Evolutionary conservation across 2,329 filamentous ascomycete genomes (phyloP), one percentile per base, ranked within the genome.

Genomic region (Sporothrix luriei): DNA sequence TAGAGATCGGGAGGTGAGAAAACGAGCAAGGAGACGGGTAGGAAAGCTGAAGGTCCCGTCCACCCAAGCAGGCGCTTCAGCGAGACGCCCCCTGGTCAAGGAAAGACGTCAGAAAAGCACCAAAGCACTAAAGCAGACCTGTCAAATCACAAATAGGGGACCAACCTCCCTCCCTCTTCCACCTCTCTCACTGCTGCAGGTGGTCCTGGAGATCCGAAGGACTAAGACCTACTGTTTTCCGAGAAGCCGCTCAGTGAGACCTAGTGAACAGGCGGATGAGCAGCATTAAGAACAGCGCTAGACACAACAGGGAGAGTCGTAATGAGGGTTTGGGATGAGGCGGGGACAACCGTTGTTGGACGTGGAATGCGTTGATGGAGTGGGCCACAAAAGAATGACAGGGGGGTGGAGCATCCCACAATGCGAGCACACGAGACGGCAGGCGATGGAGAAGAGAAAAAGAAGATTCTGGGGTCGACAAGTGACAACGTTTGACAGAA

Each of bases 281-380:
- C 33, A 33, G 4, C 33, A 33, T 33, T 29, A 29, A 5, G 21
- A 38, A 24, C 33, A 61, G 55, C 55, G 55, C 55, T 61, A 43
- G 43, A 24, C 55, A 43, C 33, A 61, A 61, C 55, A 43, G 3
- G 33, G 55, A 43, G n/a, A 21, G 33, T 61, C 33, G 55, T 61
- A 43, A 16, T 43, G 13, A 43, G 55, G 55, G 43, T 24, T 61
- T n/a, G 55, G 55, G 55, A 61, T 11, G 55, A 43, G 55, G 33
- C 55, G 55, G 55, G 19, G 55, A 40, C 55, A 38, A 61, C 55
- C 55, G 55, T 61, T 61, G 33, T 33, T 33, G 33, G 54, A 57
- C 38, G 54, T 55, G 52, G 29, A 19, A 57, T 38, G 29, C 26
- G 54, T 33, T 33, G 55, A 33, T 38, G 38, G 55, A 40, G 55